phyloP scores from a whole-genome alignment of 2,329 filamentous ascomycete genomes.

The Penicillium glabrum region DNA sequence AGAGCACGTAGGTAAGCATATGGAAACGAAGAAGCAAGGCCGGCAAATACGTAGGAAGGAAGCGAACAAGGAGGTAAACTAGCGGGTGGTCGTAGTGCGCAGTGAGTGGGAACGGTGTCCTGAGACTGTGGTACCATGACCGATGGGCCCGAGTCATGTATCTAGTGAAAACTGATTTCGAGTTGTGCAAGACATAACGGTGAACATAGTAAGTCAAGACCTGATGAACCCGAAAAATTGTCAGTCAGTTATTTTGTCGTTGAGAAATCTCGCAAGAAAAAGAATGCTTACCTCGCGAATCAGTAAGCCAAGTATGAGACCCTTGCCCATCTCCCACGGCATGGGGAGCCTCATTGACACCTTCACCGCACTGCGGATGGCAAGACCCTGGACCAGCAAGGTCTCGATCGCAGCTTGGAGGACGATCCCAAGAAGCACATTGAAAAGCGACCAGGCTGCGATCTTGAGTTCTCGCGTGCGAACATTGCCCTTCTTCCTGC shows the following conservation, averaged over 20 bases:
- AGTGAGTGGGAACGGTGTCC: slow-evolving; percentile 55
- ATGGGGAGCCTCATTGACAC: slow-evolving; percentile 61
- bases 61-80: slow-evolving; percentile 54
- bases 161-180: neutral
- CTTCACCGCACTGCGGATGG: slow-evolving; percentile 56
- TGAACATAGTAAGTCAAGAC: slow-evolving; percentile 65
- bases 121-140: slow-evolving; percentile 57
- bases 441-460: slow-evolving; percentile 54
- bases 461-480: slow-evolving; percentile 50
- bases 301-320: slow-evolving; percentile 54
- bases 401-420: slow-evolving; percentile 59
- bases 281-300: slow-evolving; percentile 53
- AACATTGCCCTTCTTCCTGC: slow-evolving; percentile 37
- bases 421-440: slow-evolving; percentile 54
- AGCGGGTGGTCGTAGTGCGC: slow-evolving; percentile 63
- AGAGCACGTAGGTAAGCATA: slow-evolving; percentile 59
- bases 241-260: neutral
- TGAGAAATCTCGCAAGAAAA: neutral
- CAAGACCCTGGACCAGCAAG: slow-evolving; percentile 53
- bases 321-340: slow-evolving; percentile 61
- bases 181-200: slow-evolving; percentile 65
- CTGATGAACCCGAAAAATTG: slow-evolving; percentile 13
- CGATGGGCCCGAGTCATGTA: slow-evolving; percentile 54
- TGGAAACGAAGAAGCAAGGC: slow-evolving; percentile 60
- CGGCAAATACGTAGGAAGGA: slow-evolving; percentile 58